phyloP scores from a whole-genome alignment of 371 early-diverging fungal species.

The Nematocida ausubeli region DNA sequence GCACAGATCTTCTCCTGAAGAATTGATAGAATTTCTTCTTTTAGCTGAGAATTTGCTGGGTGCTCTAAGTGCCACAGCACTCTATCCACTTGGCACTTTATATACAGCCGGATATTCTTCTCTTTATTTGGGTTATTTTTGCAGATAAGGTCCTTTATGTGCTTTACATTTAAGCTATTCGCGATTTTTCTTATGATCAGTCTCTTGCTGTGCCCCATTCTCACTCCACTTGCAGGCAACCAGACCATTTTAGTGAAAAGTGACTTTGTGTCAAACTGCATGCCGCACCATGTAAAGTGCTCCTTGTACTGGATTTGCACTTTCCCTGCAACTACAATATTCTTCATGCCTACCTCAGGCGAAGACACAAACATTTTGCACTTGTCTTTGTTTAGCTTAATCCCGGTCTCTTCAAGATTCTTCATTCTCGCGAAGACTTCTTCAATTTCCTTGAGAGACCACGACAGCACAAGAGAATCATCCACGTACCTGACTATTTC shows the following conservation, averaged over 20 bases:
- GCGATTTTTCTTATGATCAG: background rate
- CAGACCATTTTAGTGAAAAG: background rate
- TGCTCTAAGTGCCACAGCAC: background rate
- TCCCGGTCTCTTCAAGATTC: background rate
- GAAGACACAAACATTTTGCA: background rate
- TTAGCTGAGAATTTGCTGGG: too few relatives aligned
- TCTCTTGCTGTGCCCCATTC: background rate
- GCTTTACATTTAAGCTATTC: background rate
- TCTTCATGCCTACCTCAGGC: background rate
- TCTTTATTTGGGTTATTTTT: background rate
- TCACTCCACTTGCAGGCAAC: background rate
- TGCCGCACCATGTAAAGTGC: conserved; percentile 36
- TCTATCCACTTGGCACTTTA: background rate
- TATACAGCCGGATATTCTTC: background rate
- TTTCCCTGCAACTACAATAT: background rate
- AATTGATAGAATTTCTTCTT: too few relatives aligned
- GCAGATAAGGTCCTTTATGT: background rate
- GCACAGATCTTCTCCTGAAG: too few relatives aligned
- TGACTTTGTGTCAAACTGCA: conserved; percentile 7
- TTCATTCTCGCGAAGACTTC: conserved; percentile 3
- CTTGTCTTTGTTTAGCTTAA: conserved; percentile 20
- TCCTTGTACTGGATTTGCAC: background rate
- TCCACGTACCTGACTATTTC: conserved; percentile 25
- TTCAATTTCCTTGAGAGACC: conserved; percentile 24
- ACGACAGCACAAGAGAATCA: conserved; percentile 27